phyloP scores from a whole-genome alignment of 441 rosid genomes.

The Populus hybrid region DNA sequence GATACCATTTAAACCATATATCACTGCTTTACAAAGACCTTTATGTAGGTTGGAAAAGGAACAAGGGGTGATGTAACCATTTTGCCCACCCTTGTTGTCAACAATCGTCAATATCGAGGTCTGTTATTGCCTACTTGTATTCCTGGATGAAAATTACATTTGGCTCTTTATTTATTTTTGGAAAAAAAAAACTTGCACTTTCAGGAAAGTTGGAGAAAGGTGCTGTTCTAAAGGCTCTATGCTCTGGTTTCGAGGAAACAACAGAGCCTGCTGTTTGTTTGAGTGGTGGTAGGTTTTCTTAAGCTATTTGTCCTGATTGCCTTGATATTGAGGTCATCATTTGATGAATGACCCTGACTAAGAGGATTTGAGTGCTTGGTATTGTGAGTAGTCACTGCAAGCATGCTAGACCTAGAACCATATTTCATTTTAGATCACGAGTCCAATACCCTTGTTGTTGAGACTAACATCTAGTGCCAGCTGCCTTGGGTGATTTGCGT shows the following conservation, averaged over 20 bases:
- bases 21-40: constrained; percentile 26
- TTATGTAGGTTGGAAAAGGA: constrained; percentile 90
- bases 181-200: constrained; percentile 13
- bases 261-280: constrained; percentile 95
- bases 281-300: constrained; percentile 59
- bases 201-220: constrained; percentile 92
- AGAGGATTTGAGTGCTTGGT: neutral
- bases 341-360: neutral
- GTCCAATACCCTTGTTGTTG: constrained; percentile 5
- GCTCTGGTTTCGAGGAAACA: constrained; percentile 97
- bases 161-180: constrained; percentile 11
- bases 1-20: constrained; percentile 8
- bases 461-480: neutral
- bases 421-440: neutral
- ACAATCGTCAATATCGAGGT: constrained; percentile 98
- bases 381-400: neutral
- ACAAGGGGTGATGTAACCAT: constrained; percentile 98
- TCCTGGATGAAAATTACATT: constrained; percentile 5
- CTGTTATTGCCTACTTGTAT: constrained; percentile 17
- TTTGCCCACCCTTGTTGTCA: constrained; percentile 97
- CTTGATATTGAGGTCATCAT: neutral
- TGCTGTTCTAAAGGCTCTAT: constrained; percentile 93
- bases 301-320: neutral
- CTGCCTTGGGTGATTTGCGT: neutral
- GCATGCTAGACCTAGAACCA: neutral